Evolutionary conservation across 2,329 filamentous ascomycete genomes (phyloP).

Genomic region (Pseudogymnoascus sp.): DNA sequence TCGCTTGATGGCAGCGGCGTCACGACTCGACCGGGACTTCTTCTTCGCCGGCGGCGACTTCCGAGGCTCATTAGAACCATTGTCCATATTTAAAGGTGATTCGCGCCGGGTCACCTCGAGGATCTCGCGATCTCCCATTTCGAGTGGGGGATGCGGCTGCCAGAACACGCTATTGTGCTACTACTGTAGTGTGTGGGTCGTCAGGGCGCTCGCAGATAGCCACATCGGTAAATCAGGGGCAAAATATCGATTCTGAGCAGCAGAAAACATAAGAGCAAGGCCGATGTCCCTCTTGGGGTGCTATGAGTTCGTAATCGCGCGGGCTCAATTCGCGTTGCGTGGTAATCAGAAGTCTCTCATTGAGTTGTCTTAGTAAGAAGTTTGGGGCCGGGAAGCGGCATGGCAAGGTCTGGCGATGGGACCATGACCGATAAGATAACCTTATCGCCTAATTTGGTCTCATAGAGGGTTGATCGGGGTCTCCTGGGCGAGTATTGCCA

Average conservation of each 20-base stretch:
- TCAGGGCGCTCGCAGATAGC: not conserved
- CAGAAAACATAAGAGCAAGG: not conserved
- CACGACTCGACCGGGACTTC: constrained; percentile 27
- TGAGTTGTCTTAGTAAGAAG: constrained; percentile 5
- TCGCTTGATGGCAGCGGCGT: constrained; percentile 43
- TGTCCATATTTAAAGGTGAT: constrained; percentile 3
- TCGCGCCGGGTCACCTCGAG: constrained; percentile 2
- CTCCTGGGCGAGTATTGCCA: not conserved
- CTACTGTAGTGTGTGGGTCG: not conserved
- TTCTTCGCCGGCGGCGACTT: constrained; percentile 11
- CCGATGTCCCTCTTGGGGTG: not conserved
- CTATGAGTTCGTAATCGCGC: not conserved
- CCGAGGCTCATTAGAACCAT: not conserved
- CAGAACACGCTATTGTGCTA: constrained; percentile 4
- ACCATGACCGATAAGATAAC: not conserved
- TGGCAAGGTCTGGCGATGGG: not conserved
- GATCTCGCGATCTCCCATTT: constrained; percentile 4
- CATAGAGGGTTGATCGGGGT: not conserved
- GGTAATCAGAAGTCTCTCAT: not conserved
- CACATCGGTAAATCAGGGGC: not conserved
- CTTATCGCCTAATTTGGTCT: not conserved
- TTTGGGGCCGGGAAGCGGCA: not conserved
- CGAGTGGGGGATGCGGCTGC: not conserved
- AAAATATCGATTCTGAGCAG: not conserved
- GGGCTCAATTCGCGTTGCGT: constrained; percentile 7